Percentiles rank a stretch among this genome's conserved stretches.
Conservation (phyloP, 2,329 filamentous ascomycete genomes). For the Diaporthe aspalathi region DNA sequence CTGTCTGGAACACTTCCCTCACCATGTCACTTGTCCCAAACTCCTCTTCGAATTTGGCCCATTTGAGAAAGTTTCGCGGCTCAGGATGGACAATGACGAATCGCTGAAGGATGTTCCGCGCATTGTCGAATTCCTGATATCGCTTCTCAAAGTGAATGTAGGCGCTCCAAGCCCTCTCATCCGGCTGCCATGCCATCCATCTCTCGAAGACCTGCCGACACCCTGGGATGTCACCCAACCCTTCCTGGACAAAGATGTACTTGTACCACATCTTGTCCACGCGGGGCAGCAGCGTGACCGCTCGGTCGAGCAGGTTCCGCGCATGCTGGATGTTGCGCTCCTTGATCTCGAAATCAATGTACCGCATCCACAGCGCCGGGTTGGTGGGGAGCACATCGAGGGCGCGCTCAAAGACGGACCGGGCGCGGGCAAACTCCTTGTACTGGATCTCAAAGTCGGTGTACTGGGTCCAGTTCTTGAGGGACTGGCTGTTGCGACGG, state of each 20-base stretch:
- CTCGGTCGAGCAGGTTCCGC: slow-evolving; percentile 90
- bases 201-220: slow-evolving; percentile 95
- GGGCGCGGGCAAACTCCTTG: slow-evolving; percentile 92
- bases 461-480: slow-evolving; percentile 99
- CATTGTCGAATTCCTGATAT: slow-evolving; percentile 90
- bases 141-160: slow-evolving; percentile 98
- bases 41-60: slow-evolving; percentile 97
- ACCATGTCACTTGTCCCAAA: slow-evolving; percentile 92
- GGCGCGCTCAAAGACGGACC: slow-evolving; percentile 94
- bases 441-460: slow-evolving; percentile 97
- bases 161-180: slow-evolving; percentile 93
- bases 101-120: slow-evolving; percentile 87
- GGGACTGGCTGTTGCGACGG: slow-evolving; percentile 90
- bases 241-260: slow-evolving; percentile 99
- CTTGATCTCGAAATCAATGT: slow-evolving; percentile 95
- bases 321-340: slow-evolving; percentile 96
- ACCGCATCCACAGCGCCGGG: slow-evolving; percentile 88
- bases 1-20: slow-evolving; percentile 88
- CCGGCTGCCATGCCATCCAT: slow-evolving; percentile 98
- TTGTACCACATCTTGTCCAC: slow-evolving; percentile 99
- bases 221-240: slow-evolving; percentile 91
- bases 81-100: slow-evolving; percentile 96
- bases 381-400: slow-evolving; percentile 91
- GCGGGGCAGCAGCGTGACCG: slow-evolving; percentile 90
- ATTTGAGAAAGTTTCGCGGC: slow-evolving; percentile 98